Base-by-base conservation (phyloP, 805 yeast species). In the Hanseniaspora thailandica region DNA sequence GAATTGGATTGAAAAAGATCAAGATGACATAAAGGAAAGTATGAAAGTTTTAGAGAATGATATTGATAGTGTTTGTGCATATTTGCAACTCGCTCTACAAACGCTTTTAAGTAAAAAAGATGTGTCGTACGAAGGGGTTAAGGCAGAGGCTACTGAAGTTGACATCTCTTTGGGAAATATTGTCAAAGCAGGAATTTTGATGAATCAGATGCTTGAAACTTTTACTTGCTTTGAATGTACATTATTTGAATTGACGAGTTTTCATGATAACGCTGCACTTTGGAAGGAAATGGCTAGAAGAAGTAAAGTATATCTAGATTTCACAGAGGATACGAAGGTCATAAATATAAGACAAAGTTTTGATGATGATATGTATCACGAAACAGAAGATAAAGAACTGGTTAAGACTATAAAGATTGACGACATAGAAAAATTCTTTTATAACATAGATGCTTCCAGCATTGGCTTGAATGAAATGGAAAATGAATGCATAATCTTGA, bases 241-340 rank as follows among this genome's bases (percentile, higher is more conserved):
- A 1, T 23, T 38, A 13, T 35, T 34, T 43, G 43, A 44, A 25
- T 34, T 50, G 19, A 47, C 41, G 45, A 38, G 58, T 47, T 5
- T 53, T 55, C 12, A 56, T 47, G 15, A 47, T 25, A 15, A 45
- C 54, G 5, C 56, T 60, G 5, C 55, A 26, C 71, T 77, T 2
- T 85, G 94, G 94, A 82, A 81, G 57, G 94, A 85, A 58, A 81
- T 80, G 47, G 76, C 71, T 65, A 81, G 86, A 17, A 72, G 78
- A 53, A 76, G 82, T 33, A 61, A 63, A 52, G 76, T 78, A 0
- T 17, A 10, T 7, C 23, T 60, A 50, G 61, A 10, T 82, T n/a
- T 7, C 8, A 3, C 12, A 25, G 31, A 33, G 4, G 19, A 41
- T 0, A 10, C 30, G 12, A 20, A 33, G 12, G 10, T 61, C 4